A percentile compares a stretch with the other conserved stretches of the same genome.
phyloP scores from a whole-genome alignment of 2,329 filamentous ascomycete species.

The Ascochyta viciae-villosae region DNA sequence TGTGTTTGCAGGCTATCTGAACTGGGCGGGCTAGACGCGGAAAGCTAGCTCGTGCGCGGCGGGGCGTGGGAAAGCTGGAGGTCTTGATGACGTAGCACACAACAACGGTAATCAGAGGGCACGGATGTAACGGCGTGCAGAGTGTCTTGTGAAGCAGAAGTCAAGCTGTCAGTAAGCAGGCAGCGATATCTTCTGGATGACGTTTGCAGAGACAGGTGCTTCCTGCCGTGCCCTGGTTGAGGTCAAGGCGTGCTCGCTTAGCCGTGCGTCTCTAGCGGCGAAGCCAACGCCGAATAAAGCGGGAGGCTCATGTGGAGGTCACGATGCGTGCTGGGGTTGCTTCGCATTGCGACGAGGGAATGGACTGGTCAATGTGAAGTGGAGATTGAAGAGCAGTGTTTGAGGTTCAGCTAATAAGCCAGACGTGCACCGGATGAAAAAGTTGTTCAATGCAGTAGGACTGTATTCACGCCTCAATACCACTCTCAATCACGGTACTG shows the following conservation, averaged over 20 bases:
- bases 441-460: not conserved
- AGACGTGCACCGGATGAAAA: not conserved
- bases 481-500: not conserved
- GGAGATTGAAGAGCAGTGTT: not conserved
- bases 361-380: not conserved
- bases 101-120: constrained; percentile 12
- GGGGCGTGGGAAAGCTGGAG: constrained; percentile 33
- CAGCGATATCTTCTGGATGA: constrained; percentile 44
- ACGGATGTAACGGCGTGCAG: constrained; percentile 6
- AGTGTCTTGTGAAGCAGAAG: constrained; percentile 12
- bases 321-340: constrained; percentile 2
- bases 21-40: constrained; percentile 40
- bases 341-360: not conserved
- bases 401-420: not conserved
- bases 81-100: constrained; percentile 33
- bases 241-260: constrained; percentile 32
- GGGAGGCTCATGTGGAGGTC: constrained; percentile 13
- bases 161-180: constrained; percentile 27
- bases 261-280: constrained; percentile 22
- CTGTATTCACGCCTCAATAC: not conserved
- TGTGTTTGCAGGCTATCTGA: constrained; percentile 44
- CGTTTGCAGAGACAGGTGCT: constrained; percentile 38
- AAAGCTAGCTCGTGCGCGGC: constrained; percentile 42
- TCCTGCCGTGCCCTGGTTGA: constrained; percentile 32
- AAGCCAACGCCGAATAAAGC: constrained; percentile 17